These are phyloP conservation scores for Suillus decipiens DNA, from an alignment of 768 basidiomycete genomes.

Conservation along the genomic window DNA sequence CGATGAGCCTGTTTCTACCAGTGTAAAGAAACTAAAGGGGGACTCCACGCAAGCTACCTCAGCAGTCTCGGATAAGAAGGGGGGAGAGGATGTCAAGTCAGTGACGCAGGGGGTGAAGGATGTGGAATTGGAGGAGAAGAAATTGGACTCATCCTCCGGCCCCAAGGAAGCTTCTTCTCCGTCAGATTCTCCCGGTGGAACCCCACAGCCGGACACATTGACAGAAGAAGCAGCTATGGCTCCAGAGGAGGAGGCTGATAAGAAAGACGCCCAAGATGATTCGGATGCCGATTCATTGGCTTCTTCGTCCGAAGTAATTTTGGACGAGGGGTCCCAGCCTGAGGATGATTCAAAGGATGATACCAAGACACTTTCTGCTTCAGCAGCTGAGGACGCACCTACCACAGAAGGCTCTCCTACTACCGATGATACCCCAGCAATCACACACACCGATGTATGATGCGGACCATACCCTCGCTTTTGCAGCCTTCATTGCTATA, in stretches of 20 bases:
- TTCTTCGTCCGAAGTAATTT: conserved; percentile 21
- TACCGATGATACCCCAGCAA: conserved; percentile 14
- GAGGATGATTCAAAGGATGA: conserved; percentile 11
- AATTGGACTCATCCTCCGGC: conserved; percentile 13
- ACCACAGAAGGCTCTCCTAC: conserved; percentile 13
- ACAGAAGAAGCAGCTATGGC: conserved; percentile 12
- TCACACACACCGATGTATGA: conserved; percentile 8
- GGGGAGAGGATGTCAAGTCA: conserved; percentile 59
- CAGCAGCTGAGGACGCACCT: conserved; percentile 12
- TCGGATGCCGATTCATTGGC: conserved; percentile 22
- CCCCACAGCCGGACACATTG: conserved; percentile 20
- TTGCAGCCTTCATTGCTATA: not conserved
- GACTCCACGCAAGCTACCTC: conserved; percentile 36
- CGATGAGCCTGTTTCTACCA: conserved; percentile 32
- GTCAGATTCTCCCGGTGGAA: conserved; percentile 38
- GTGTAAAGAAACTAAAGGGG: conserved; percentile 42
- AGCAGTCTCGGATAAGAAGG: conserved; percentile 29
- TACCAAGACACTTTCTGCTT: conserved; percentile 4
- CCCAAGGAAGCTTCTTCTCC: conserved; percentile 41
- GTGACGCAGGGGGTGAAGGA: conserved; percentile 71
- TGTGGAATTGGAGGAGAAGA: conserved; percentile 57
- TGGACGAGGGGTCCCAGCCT: conserved; percentile 8
- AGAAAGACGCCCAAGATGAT: conserved; percentile 18
- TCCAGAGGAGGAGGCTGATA: conserved; percentile 13
- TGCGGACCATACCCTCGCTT: not conserved